phyloP scores from a whole-genome alignment of 2,329 filamentous ascomycete genomes.

The Fusarium sp. region DNA sequence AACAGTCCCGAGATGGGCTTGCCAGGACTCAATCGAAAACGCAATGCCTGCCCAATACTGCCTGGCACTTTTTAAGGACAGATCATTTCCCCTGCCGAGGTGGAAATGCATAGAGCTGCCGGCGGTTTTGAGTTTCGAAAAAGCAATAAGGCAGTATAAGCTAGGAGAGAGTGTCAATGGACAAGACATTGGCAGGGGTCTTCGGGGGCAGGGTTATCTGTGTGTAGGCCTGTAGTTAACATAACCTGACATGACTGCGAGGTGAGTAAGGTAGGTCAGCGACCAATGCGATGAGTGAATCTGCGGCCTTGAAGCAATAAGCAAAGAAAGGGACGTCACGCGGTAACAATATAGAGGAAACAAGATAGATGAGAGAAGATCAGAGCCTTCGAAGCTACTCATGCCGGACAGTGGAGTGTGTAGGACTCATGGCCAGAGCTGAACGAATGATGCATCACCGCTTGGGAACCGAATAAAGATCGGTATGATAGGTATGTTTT shows the following conservation, averaged over 20 bases:
- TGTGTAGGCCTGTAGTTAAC: constrained; percentile 2
- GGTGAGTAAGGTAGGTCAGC: constrained; percentile 20
- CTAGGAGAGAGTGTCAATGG: constrained; percentile 30
- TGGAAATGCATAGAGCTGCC: constrained; percentile 8
- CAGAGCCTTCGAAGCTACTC: constrained; percentile 17
- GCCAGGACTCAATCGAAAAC: background rate
- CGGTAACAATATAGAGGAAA: constrained; percentile 23
- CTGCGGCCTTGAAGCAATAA: constrained; percentile 11
- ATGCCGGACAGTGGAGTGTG: constrained; percentile 25
- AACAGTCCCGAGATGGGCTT: background rate
- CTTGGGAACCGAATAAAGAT: background rate
- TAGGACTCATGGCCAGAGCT: background rate
- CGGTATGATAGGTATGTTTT: background rate
- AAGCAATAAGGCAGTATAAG: constrained; percentile 32
- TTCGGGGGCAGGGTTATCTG: constrained; percentile 1
- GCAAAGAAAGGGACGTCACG: constrained; percentile 14
- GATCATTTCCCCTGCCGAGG: constrained; percentile 2
- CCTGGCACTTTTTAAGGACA: constrained; percentile 2
- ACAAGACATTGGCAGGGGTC: constrained; percentile 10
- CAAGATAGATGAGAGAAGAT: constrained; percentile 15
- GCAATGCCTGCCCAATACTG: background rate
- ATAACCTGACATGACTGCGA: constrained; percentile 12
- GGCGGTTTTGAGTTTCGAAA: constrained; percentile 8
- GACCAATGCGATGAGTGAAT: constrained; percentile 15
- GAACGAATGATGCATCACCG: constrained; percentile 2